Evolutionary conservation across 2,329 filamentous ascomycete species (phyloP), one percentile per base, ranked within the genome.

Genomic region (Colletotrichum shisoi): DNA sequence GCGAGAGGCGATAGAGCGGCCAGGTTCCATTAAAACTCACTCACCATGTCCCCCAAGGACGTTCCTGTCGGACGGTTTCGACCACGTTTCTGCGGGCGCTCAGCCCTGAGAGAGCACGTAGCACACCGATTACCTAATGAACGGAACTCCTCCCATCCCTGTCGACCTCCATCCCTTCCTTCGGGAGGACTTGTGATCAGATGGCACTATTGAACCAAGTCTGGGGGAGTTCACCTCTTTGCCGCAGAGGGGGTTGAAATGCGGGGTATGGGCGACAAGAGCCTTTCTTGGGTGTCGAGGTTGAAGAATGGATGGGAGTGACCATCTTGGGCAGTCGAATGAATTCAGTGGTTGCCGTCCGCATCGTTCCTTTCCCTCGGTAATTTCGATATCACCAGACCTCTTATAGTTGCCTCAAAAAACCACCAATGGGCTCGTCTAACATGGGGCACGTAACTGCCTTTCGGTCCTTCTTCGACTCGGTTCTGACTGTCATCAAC

Each of bases 1-100:
- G 15, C 3, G 19, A 37, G 6, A 6, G 27, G 46, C n/a, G 42
- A 44, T 46, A 27, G 12, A 58, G 48, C 56, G 19, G 9, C 44
- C 56, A 37, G 39, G 27, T 2, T 37, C 34, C 31, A 21, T 58
- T 13, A 13, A 37, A 24, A 12, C 31, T 5, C 27, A 57, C 56
- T 19, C 56, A 57, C n/a, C 37, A 48, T 4, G 13, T 24, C 42
- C 4, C 4, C 12, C 27, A n/a, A 45, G 49, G 42, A 57, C 19
- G 34, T 59, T 63, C 53, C 59, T 24, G 37, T n/a, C 40, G 21
- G 61, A 44, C 56, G 37, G 37, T 27, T 31, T 44, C 45, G 19
- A 42, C 52, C 66, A 68, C 66, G 66, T 68, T 68, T 40, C 19
- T 68, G 66, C 66, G 57, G 66, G 66, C 66, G 66, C 57, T 68